Percentiles rank a stretch among this genome's conserved stretches.
Conservation (phyloP, 805 yeast species). For the Myxozyma monticola region DNA sequence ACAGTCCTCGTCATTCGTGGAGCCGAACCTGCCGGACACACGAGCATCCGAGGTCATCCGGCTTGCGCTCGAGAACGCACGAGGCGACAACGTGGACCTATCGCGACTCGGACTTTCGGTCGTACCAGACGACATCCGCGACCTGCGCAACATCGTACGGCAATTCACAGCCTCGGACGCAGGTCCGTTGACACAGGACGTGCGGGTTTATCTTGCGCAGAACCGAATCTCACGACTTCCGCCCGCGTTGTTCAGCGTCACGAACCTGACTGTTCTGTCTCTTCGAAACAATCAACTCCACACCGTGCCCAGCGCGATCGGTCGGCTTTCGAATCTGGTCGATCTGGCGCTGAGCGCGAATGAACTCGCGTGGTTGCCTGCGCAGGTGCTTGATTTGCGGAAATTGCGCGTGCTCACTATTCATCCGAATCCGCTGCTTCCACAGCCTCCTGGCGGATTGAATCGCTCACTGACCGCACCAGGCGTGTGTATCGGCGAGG, state of each 20-base stretch:
- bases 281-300: constrained; percentile 40
- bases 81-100: constrained; percentile 22
- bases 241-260: constrained; percentile 37
- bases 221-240: constrained; percentile 37
- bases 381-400: constrained; percentile 38
- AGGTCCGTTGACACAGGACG: constrained; percentile 32
- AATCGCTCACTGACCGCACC: not conserved
- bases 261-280: constrained; percentile 39
- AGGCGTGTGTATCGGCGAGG: too few relatives aligned
- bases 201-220: constrained; percentile 37
- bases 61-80: constrained; percentile 30
- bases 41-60: constrained; percentile 24
- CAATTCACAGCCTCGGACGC: constrained; percentile 15
- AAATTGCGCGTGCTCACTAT: constrained; percentile 37
- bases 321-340: constrained; percentile 35
- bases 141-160: constrained; percentile 37
- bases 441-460: constrained; percentile 27
- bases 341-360: constrained; percentile 43
- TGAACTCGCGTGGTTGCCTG: constrained; percentile 38
- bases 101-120: constrained; percentile 31
- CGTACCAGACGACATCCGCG: constrained; percentile 41
- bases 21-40: not conserved
- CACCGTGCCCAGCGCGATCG: constrained; percentile 39
- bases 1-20: constrained; percentile 16
- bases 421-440: constrained; percentile 41